phyloP scores from a whole-genome alignment of 148 eudicot genomes.

The Heliamphora exappendiculata region DNA sequence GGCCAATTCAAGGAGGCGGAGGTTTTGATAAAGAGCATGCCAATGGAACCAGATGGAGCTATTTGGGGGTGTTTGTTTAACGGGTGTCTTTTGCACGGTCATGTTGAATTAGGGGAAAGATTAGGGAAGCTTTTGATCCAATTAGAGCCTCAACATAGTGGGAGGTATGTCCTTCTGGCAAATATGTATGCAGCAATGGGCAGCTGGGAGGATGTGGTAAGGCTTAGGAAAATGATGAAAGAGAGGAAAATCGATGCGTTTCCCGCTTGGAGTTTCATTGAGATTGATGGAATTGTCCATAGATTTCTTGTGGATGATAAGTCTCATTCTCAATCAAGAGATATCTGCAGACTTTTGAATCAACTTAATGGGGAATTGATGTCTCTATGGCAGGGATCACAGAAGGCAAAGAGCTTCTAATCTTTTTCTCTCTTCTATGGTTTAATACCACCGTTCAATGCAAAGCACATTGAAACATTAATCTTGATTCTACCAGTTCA shows the following conservation, averaged over 20 bases:
- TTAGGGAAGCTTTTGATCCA: constrained; percentile 21
- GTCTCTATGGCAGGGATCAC: neutral
- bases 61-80: constrained; percentile 36
- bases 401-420: neutral
- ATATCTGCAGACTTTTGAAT: constrained; percentile 13
- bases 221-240: constrained; percentile 25
- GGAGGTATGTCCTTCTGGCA: constrained; percentile 25
- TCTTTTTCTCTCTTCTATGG: neutral
- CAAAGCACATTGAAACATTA: neutral
- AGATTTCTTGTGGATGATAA: constrained; percentile 23
- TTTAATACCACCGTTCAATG: neutral
- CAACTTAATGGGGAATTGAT: constrained; percentile 13
- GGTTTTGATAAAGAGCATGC: constrained; percentile 28
- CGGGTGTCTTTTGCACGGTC: constrained; percentile 26
- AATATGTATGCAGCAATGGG: constrained; percentile 31
- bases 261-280: constrained; percentile 32
- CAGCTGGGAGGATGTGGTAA: constrained; percentile 24
- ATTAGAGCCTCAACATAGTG: constrained; percentile 30
- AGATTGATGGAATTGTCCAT: constrained; percentile 24
- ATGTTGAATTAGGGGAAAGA: constrained; percentile 13
- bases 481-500: neutral
- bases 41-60: constrained; percentile 33
- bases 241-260: constrained; percentile 16
- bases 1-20: constrained; percentile 27
- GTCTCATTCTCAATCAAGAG: constrained; percentile 14